Percentiles rank a stretch among this genome's conserved stretches.
Conservation (phyloP, 176 grass and related monocot species). For the Chrysopogon serrulatus region DNA sequence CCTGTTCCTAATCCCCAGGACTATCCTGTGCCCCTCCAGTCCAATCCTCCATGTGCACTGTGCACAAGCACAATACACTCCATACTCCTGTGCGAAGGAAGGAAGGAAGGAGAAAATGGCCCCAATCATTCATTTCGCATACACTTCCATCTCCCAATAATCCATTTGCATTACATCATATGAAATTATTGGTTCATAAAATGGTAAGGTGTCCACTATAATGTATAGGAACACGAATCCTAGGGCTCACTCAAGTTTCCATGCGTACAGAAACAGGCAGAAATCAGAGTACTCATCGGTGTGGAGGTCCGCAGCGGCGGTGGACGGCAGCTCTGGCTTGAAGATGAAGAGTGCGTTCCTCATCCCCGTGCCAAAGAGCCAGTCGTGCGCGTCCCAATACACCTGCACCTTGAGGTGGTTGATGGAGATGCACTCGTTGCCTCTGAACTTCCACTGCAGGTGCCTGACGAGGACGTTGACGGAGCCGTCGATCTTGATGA, state of each 20-base stretch:
- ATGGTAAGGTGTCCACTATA: constrained; percentile 25
- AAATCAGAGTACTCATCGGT: constrained; percentile 44
- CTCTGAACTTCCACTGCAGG: constrained; percentile 96
- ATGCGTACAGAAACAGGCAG: constrained; percentile 86
- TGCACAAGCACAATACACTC: constrained; percentile 8
- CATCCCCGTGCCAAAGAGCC: constrained; percentile 74
- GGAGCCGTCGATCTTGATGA: constrained; percentile 68
- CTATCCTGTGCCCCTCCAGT: constrained; percentile 41
- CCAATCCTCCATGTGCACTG: constrained; percentile 48
- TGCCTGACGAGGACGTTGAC: constrained; percentile 59
- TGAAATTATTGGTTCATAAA: constrained; percentile 28
- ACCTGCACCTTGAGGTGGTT: constrained; percentile 72
- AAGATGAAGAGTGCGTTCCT: constrained; percentile 95
- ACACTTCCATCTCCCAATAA: not conserved
- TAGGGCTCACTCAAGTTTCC: constrained; percentile 77
- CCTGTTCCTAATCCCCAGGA: constrained; percentile 44
- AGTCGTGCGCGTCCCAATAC: constrained; percentile 90
- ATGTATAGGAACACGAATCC: constrained; percentile 1
- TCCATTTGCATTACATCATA: constrained; percentile 27
- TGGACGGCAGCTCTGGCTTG: constrained; percentile 46
- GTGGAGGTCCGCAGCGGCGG: not conserved
- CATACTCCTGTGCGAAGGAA: not conserved
- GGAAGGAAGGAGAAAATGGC: not conserved
- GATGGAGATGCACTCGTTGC: constrained; percentile 73
- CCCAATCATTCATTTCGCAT: constrained; percentile 11